Percentiles rank a stretch among this genome's conserved stretches.
Conservation (phyloP, 352 stramenopile genomes). For the Pythium scleroteichum region DNA sequence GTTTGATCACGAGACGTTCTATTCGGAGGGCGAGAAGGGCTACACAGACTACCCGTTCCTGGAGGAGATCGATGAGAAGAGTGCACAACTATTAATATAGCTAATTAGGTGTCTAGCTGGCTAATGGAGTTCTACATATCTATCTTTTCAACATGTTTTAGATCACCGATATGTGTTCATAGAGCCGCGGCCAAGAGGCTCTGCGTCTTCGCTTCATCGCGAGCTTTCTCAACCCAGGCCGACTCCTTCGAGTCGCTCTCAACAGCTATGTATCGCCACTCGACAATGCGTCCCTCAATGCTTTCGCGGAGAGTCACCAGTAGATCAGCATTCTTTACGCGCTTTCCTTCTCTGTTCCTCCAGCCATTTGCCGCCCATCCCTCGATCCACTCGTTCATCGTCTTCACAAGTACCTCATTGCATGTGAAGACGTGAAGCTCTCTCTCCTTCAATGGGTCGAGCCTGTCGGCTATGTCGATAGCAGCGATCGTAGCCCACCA, state of each 20-base stretch:
- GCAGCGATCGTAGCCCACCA: background rate
- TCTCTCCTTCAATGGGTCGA: background rate
- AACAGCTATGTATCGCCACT: slow-evolving; percentile 23
- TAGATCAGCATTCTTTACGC: background rate
- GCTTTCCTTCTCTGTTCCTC: background rate
- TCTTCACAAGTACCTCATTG: background rate
- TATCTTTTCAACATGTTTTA: too few species aligned
- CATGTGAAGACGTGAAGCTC: background rate
- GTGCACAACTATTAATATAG: too few species aligned
- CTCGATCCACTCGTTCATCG: background rate
- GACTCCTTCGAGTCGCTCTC: too few species aligned
- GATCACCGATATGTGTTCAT: too few species aligned
- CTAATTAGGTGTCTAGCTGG: too few species aligned
- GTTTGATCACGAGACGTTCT: slow-evolving; percentile 27
- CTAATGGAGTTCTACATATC: too few species aligned
- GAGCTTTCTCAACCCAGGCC: too few species aligned
- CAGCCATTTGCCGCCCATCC: background rate
- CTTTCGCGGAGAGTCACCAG: background rate
- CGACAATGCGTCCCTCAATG: slow-evolving; percentile 66
- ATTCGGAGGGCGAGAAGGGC: slow-evolving; percentile 25
- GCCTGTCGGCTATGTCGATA: background rate
- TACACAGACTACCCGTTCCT: slow-evolving; percentile 35
- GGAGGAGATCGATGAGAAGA: background rate
- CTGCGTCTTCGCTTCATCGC: too few species aligned
- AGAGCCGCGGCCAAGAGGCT: too few species aligned